Conservation (phyloP, 257 asterid species). For the Penstemon davidsonii region DNA sequence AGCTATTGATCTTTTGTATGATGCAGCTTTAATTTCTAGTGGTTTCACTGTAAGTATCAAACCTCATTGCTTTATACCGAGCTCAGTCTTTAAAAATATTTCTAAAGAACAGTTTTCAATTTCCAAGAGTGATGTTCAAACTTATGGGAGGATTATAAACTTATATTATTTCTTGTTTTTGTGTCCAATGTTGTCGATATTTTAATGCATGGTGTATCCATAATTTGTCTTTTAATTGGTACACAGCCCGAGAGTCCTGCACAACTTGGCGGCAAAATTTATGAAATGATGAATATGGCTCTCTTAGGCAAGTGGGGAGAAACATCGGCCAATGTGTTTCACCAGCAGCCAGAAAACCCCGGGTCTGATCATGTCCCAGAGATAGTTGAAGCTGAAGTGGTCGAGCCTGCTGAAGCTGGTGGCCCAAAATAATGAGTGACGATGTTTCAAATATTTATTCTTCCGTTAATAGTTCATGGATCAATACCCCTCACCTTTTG, state of each 20-base stretch:
- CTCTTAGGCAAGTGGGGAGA: slow-evolving; percentile 72
- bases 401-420: slow-evolving; percentile 66
- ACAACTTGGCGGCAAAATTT: slow-evolving; percentile 90
- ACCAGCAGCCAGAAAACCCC: slow-evolving; percentile 46
- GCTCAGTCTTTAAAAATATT: too few species aligned
- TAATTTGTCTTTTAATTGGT: background rate
- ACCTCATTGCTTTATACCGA: background rate
- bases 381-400: slow-evolving; percentile 73
- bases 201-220: background rate
- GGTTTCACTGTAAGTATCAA: slow-evolving; percentile 83
- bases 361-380: slow-evolving; percentile 33
- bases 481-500: too few species aligned
- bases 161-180: too few species aligned
- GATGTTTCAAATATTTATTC: too few species aligned
- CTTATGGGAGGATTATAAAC: too few species aligned
- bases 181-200: background rate
- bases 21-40: slow-evolving; percentile 87
- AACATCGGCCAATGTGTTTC: slow-evolving; percentile 26
- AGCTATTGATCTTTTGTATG: slow-evolving; percentile 87
- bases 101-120: too few species aligned
- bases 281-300: slow-evolving; percentile 94
- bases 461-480: too few species aligned
- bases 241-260: slow-evolving; percentile 95
- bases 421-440: slow-evolving; percentile 40
- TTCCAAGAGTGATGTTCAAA: too few species aligned